Percentiles rank a stretch among this genome's conserved stretches.
Conservation (phyloP, 1,284 basidiomycete genomes). For the Boletellus deceptivus region DNA sequence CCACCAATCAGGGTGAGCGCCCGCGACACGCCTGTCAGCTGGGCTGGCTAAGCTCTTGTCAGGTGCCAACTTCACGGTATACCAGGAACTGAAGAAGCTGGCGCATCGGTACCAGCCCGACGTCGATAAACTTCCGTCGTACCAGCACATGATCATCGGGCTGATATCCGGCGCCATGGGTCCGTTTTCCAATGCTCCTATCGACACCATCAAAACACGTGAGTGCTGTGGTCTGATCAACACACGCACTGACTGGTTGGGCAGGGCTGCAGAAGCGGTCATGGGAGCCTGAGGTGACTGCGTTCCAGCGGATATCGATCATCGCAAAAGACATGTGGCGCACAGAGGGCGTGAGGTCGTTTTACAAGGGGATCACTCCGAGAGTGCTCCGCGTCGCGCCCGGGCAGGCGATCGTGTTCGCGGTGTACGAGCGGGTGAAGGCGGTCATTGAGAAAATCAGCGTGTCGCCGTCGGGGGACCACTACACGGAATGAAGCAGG, state of each 20-base stretch:
- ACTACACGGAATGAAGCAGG: slow-evolving; percentile 58
- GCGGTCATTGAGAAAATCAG: slow-evolving; percentile 68
- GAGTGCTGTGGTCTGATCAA: slow-evolving; percentile 30
- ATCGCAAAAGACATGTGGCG: slow-evolving; percentile 94
- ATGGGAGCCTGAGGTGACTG: slow-evolving; percentile 74
- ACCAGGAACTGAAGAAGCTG: slow-evolving; percentile 92
- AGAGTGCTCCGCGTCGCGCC: slow-evolving; percentile 96
- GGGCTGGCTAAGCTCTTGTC: slow-evolving; percentile 1
- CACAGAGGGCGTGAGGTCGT: slow-evolving; percentile 85
- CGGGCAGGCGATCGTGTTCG: slow-evolving; percentile 88
- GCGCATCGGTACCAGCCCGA: slow-evolving; percentile 80
- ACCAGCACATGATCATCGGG: slow-evolving; percentile 93
- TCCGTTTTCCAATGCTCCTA: slow-evolving; percentile 95
- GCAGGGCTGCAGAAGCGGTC: slow-evolving; percentile 83
- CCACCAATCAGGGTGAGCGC: slow-evolving; percentile 89
- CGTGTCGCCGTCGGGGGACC: slow-evolving; percentile 54
- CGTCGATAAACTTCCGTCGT: slow-evolving; percentile 77
- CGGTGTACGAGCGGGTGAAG: slow-evolving; percentile 88
- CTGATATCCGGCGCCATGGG: slow-evolving; percentile 97
- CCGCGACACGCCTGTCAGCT: background rate
- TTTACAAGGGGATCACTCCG: slow-evolving; percentile 98
- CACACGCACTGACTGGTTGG: slow-evolving; percentile 8
- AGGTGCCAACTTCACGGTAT: slow-evolving; percentile 98
- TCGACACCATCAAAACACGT: slow-evolving; percentile 97
- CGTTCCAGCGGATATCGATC: slow-evolving; percentile 71